Base-by-base conservation (phyloP, 768 basidiomycete genomes). In the Hericium coralloides region DNA sequence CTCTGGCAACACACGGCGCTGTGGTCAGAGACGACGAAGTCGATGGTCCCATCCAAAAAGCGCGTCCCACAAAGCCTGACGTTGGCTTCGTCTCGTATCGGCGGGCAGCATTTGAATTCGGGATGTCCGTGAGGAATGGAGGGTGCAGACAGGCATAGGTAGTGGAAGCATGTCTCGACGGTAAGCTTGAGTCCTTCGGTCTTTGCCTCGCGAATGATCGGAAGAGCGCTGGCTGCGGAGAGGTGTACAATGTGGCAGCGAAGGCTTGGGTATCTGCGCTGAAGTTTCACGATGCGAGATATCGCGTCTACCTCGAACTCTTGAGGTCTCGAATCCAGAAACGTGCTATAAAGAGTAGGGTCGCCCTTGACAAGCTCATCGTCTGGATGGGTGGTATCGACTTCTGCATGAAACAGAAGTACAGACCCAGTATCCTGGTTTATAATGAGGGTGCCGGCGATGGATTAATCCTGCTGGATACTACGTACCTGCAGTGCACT, bases 101-200 rank as follows among this genome's bases (percentile, higher is more conserved):
- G 97, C 3, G 95, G 95, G 68, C 93, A 97, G 67, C 95, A 99
- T 69, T 98, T 97, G 78, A 92, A 95, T 68, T 94, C 85, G 52
- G 94, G 86, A 22, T 72, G 81, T 10, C 87, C 87, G 56, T 79
- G 68, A 5, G 91, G 92, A 57, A 97, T 86, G 49, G 81, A 72
- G 55, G 83, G 79, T 0, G 92, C 79, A 41, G 80, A 74, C 8
- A 97, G 80, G 63, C 84, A 84, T 20, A 98, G 82, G 73, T 99
- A 99, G 70, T 99, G 95, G 73, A 95, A 98, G 70, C 95, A 98
- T 0, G 95, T 99, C 76, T 99, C 95, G 52, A 93, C 91, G 0
- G 93, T 92, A 53, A 99, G 73, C 9, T 85, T 84, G 37, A 83
- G 70, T 0, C 87, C 83, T 1, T 79, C 72, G 1, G 73, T 68